A percentile compares a stretch with the other conserved stretches of the same genome.
Evolutionary conservation across 352 stramenopile species (phyloP).

Genomic region (Thraustochytrium striatum): DNA sequence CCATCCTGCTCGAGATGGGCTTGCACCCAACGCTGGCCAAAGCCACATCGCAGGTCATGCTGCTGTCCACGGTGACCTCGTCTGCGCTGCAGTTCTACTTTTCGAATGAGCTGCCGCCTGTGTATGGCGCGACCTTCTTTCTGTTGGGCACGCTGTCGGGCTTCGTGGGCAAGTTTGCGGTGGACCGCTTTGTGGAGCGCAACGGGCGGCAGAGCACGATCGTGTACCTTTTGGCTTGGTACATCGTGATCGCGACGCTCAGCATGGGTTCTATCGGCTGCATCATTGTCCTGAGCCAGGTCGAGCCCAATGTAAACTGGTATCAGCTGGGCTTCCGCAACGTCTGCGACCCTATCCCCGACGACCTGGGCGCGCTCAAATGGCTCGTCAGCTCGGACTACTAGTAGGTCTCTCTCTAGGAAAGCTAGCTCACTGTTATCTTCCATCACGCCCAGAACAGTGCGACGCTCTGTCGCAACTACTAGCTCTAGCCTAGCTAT

Average conservation of each 20-base stretch:
- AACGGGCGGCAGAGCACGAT: constrained; percentile 45
- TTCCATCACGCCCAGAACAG: too few relatives aligned
- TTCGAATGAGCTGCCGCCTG: not conserved
- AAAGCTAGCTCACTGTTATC: too few relatives aligned
- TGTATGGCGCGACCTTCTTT: constrained; percentile 32
- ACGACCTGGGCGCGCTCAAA: constrained; percentile 22
- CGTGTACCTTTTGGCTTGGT: constrained; percentile 35
- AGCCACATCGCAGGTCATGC: constrained; percentile 43
- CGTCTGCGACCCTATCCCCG: constrained; percentile 18
- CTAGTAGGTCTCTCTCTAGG: too few relatives aligned
- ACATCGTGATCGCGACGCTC: constrained; percentile 38
- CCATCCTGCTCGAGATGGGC: constrained; percentile 43
- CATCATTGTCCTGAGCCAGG: constrained; percentile 41
- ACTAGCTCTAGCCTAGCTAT: too few relatives aligned
- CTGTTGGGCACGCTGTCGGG: constrained; percentile 17
- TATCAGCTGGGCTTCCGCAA: constrained; percentile 40
- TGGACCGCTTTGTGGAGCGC: constrained; percentile 38
- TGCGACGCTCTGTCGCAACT: too few relatives aligned
- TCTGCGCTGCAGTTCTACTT: constrained; percentile 47
- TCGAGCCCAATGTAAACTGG: not conserved
- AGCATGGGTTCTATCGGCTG: constrained; percentile 43
- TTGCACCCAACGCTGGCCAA: constrained; percentile 34
- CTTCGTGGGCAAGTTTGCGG: constrained; percentile 22
- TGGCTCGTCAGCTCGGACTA: constrained; percentile 27
- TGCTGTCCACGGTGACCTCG: constrained; percentile 40